These are phyloP conservation scores for Boletus speciosus DNA, from an alignment of 768 basidiomycete species.

Conservation along the genomic window DNA sequence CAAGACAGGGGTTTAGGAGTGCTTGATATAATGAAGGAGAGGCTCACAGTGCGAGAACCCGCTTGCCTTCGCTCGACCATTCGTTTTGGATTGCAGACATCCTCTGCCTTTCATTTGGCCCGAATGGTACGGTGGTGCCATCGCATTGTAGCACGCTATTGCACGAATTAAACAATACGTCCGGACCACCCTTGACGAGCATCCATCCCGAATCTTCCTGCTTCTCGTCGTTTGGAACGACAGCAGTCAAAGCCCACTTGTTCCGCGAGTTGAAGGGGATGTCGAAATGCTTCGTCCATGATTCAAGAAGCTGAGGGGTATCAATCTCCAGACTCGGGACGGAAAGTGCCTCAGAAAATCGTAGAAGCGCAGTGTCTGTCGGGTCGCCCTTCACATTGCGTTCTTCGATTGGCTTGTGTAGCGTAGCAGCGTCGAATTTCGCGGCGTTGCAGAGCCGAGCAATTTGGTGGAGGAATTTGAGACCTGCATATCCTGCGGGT, in stretches of 20 bases:
- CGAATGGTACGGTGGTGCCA: slow-evolving; percentile 33
- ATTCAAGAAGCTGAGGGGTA: slow-evolving; percentile 12
- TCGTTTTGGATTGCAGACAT: slow-evolving; percentile 33
- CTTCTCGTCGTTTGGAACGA: slow-evolving; percentile 12
- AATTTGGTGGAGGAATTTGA: slow-evolving; percentile 33
- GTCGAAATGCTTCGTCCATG: slow-evolving; percentile 29
- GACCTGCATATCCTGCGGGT: slow-evolving; percentile 10
- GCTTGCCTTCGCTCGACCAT: slow-evolving; percentile 49
- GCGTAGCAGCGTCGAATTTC: slow-evolving; percentile 38
- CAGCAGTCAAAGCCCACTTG: slow-evolving; percentile 53
- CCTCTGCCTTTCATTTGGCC: slow-evolving; percentile 16
- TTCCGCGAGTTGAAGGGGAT: slow-evolving; percentile 49
- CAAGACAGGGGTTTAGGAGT: neutral
- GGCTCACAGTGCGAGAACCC: slow-evolving; percentile 46
- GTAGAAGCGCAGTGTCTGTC: slow-evolving; percentile 51
- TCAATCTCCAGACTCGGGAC: slow-evolving; percentile 19
- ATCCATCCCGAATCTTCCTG: slow-evolving; percentile 29
- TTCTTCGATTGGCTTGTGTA: slow-evolving; percentile 26
- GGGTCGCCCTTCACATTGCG: slow-evolving; percentile 43
- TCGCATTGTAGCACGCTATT: slow-evolving; percentile 30
- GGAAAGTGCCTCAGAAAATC: slow-evolving; percentile 39
- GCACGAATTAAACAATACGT: slow-evolving; percentile 45
- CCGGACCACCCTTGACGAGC: slow-evolving; percentile 58
- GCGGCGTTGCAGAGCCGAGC: slow-evolving; percentile 56
- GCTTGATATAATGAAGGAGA: neutral